Base-by-base conservation (phyloP, 305 asterid species). In the Euphrasia arctica region DNA sequence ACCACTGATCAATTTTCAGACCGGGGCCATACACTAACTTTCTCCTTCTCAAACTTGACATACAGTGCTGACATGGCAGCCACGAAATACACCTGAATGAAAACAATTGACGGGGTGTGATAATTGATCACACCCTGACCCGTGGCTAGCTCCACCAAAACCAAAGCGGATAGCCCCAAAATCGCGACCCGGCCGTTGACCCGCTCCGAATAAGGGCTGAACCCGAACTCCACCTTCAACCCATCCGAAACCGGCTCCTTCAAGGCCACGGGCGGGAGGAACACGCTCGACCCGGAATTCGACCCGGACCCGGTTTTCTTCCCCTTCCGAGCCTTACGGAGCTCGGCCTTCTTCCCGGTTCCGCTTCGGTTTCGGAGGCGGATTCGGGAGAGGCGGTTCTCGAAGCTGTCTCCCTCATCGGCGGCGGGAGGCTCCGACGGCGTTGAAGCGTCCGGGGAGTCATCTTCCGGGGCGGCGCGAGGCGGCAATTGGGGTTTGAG, bases 91-190 rank as follows among this genome's bases (percentile, higher is more conserved):
- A 90, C 58, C 77, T 90, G 98, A 69, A 90, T 63, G 64, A 87
- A 77, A 14, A 92, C 65, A 64, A 92, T 83, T 2, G 96, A 52
- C 55, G 98, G 94, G 5, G 98, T 70, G 18, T 92, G 98, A 28
- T 89, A 90, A 27, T 82, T 90, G 5, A 92, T 74, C 64, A 90
- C 98, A 0, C 90, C 70, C 81, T 85, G 72, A 54, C 98, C 97
- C 60, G 97, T 90, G 0, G 96, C 97, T 25, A 89, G 84, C 81
- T 92, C 98, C 78, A 92, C 97, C 73, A 83, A 18, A 10, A 92
- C 10, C 89, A 92, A 58, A 31, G 97, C 96, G n/a, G 90, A 5
- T n/a, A 92, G 57, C 4, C 97, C 98, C 9, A 92, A 80, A 15
- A 77, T 55, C 14, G 96, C 97, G 0, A 86, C 72, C 78, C 97